Percentiles rank a stretch among this genome's conserved stretches.
These are phyloP conservation scores for Lignosus rhinocerotis DNA, from an alignment of 1,284 basidiomycete genomes.

Conservation along the genomic window DNA sequence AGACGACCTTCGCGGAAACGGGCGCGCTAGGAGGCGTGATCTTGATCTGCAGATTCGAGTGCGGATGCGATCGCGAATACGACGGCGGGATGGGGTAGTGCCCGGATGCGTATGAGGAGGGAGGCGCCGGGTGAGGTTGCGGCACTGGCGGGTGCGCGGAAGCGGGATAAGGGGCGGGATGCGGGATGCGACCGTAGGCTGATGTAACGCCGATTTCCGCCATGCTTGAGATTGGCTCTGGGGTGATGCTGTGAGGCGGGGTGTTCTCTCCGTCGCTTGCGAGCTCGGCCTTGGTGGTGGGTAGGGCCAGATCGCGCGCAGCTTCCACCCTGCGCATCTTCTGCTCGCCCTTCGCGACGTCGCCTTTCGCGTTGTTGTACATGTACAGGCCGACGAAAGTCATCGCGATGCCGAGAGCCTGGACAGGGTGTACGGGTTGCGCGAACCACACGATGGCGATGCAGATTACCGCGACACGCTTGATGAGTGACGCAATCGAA, in stretches of 20 bases:
- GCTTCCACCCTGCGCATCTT: slow-evolving; percentile 86
- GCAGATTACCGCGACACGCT: slow-evolving; percentile 97
- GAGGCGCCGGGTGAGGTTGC: slow-evolving; percentile 15
- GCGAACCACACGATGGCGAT: slow-evolving; percentile 98
- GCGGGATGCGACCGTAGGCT: slow-evolving; percentile 24
- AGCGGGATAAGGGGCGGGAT: slow-evolving; percentile 21
- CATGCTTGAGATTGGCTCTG: slow-evolving; percentile 15
- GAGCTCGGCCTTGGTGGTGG: slow-evolving; percentile 55
- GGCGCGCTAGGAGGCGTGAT: slow-evolving; percentile 30
- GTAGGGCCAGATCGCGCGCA: slow-evolving; percentile 69
- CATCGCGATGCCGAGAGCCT: slow-evolving; percentile 85
- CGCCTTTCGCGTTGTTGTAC: slow-evolving; percentile 93
- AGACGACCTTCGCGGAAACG: slow-evolving; percentile 21
- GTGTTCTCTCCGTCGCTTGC: slow-evolving; percentile 13
- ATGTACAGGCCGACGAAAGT: slow-evolving; percentile 93
- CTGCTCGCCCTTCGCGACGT: slow-evolving; percentile 92
- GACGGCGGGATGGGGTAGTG: slow-evolving; percentile 39
- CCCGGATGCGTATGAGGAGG: slow-evolving; percentile 13
- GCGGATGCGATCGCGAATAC: slow-evolving; percentile 28
- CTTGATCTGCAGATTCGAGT: slow-evolving; percentile 38
- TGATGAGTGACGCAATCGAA: slow-evolving; percentile 96
- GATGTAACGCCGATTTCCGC: slow-evolving; percentile 22
- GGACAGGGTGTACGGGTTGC: slow-evolving; percentile 83
- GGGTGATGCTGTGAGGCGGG: slow-evolving; percentile 4
- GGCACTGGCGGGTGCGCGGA: slow-evolving; percentile 10